phyloP scores from a whole-genome alignment of 208 protist species.

The Trypanosoma vivax region DNA sequence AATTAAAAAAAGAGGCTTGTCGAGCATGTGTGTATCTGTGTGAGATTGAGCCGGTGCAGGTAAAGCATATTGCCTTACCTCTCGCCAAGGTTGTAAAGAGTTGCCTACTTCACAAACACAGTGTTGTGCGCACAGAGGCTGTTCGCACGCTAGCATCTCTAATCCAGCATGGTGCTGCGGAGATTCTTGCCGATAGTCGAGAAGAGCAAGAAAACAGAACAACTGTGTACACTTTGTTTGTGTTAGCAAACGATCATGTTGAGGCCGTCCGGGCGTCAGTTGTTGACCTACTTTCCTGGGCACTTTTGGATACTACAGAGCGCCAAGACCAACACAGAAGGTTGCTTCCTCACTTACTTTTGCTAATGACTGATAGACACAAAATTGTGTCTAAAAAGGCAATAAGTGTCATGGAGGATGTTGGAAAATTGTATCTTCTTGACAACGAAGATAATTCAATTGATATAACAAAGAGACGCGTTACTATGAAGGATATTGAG shows the following conservation, averaged over 20 bases:
- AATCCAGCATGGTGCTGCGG: constrained; percentile 61
- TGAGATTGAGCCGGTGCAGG: constrained; percentile 63
- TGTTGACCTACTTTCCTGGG: constrained; percentile 46
- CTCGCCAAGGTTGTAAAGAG: constrained; percentile 65
- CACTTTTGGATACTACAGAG: constrained; percentile 72
- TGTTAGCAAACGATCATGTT: constrained; percentile 80
- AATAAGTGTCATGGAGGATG: constrained; percentile 32
- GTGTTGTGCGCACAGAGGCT: constrained; percentile 60
- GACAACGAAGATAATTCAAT: constrained; percentile 89
- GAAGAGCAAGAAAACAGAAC: constrained; percentile 60
- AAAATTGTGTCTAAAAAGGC: constrained; percentile 45
- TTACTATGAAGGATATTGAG: constrained; percentile 89
- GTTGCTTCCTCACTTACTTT: constrained; percentile 74
- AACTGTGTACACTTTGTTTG: constrained; percentile 49
- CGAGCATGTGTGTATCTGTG: constrained; percentile 56
- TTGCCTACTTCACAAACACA: constrained; percentile 84
- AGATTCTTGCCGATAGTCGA: constrained; percentile 54
- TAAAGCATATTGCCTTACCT: constrained; percentile 53
- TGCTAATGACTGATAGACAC: constrained; percentile 70
- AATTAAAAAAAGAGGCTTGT: constrained; percentile 84
- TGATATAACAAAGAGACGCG: constrained; percentile 62
- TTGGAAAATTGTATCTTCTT: constrained; percentile 72
- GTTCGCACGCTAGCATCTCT: constrained; percentile 50
- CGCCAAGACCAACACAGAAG: constrained; percentile 71
- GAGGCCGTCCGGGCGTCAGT: constrained; percentile 59